Evolutionary conservation across 2,329 filamentous ascomycete genomes (phyloP).

Genomic region (Teratosphaeria pseudoeucalypti): DNA sequence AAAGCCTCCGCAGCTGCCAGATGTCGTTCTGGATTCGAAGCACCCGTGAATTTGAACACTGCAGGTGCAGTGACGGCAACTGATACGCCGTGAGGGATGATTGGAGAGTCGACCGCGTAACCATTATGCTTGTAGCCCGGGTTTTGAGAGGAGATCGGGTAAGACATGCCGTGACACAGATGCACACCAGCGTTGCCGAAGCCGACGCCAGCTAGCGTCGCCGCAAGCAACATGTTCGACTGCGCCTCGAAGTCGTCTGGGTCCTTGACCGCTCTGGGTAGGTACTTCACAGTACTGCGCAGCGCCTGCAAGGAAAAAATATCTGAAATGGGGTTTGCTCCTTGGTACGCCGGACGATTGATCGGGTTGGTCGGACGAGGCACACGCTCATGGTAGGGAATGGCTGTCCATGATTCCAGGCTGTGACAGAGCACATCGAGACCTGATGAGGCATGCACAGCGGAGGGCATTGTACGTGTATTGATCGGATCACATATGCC

Average conservation of each 20-base stretch:
- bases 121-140: slow-evolving; percentile 79
- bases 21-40: slow-evolving; percentile 88
- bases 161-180: slow-evolving; percentile 84
- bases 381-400: slow-evolving; percentile 77
- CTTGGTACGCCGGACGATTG: slow-evolving; percentile 85
- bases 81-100: slow-evolving; percentile 93
- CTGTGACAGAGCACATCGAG: slow-evolving; percentile 92
- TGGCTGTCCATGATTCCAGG: slow-evolving; percentile 94
- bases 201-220: slow-evolving; percentile 86
- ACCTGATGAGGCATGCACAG: slow-evolving; percentile 83
- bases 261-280: slow-evolving; percentile 76
- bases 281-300: slow-evolving; percentile 75
- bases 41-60: slow-evolving; percentile 85
- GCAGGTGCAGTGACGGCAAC: slow-evolving; percentile 89
- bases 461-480: slow-evolving; percentile 88
- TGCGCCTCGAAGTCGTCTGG: slow-evolving; percentile 90
- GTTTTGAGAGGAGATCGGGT: slow-evolving; percentile 93
- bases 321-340: slow-evolving; percentile 93
- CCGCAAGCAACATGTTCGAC: slow-evolving; percentile 87
- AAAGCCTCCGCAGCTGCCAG: slow-evolving; percentile 81
- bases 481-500: slow-evolving; percentile 82
- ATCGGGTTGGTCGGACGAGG: slow-evolving; percentile 85
- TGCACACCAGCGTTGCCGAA: slow-evolving; percentile 98
- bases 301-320: slow-evolving; percentile 90
- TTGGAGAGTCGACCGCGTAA: slow-evolving; percentile 64